Conservation (phyloP, 345 rosid genomes). For the Populus nigra region DNA sequence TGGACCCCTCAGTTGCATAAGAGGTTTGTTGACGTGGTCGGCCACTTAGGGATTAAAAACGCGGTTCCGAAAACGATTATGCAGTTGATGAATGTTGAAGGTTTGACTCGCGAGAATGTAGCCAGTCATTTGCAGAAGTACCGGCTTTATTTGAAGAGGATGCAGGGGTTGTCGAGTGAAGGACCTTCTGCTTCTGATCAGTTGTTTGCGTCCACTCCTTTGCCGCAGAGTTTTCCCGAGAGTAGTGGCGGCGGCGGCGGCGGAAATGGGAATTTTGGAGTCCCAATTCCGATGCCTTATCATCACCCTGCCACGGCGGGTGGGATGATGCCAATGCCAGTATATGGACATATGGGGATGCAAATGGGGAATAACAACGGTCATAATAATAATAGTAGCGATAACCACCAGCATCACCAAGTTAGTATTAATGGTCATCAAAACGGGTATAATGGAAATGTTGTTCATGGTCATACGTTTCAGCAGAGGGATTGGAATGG, state of each 20-base stretch:
- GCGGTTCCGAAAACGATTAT: conserved; percentile 98
- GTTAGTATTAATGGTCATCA: conserved; percentile 27
- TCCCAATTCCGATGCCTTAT: conserved; percentile 45
- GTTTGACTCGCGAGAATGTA: conserved; percentile 88
- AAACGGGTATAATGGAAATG: conserved; percentile 48
- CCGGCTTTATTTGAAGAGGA: conserved; percentile 79
- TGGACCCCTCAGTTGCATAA: conserved; percentile 99
- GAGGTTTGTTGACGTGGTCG: conserved; percentile 92
- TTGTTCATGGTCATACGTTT: conserved; percentile 41
- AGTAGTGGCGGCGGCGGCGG: conserved; percentile 9
- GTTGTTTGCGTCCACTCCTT: conserved; percentile 71
- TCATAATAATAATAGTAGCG: background rate
- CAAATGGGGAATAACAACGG: conserved; percentile 26
- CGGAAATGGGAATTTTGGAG: conserved; percentile 39
- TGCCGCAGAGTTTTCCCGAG: conserved; percentile 64
- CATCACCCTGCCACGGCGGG: conserved; percentile 22
- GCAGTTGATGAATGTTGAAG: conserved; percentile 99
- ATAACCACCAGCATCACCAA: conserved; percentile 9
- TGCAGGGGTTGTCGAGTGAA: conserved; percentile 60
- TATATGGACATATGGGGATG: conserved; percentile 64
- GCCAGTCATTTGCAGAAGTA: conserved; percentile 95
- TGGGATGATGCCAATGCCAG: conserved; percentile 57
- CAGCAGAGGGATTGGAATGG: conserved; percentile 67
- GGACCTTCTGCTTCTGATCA: conserved; percentile 64
- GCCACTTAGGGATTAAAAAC: conserved; percentile 79